A percentile compares a stretch with the other conserved stretches of the same genome.
Evolutionary conservation across 257 asterid species (phyloP).

Genomic region (Cinchona pubescens): DNA sequence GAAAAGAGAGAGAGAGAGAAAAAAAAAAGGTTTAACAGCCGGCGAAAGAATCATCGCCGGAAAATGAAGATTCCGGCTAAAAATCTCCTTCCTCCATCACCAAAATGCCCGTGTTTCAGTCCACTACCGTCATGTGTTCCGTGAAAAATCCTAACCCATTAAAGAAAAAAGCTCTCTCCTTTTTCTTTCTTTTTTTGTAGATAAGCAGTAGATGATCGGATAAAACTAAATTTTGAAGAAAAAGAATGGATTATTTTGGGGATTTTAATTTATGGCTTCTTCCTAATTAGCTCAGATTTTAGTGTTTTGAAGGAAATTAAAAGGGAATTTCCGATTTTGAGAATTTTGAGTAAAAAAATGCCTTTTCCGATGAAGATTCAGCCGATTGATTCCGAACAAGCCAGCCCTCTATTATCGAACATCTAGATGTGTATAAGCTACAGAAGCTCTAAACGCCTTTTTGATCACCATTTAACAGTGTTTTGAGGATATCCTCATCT

Average conservation of each 20-base stretch:
- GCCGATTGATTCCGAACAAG: slow-evolving; percentile 56
- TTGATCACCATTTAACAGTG: slow-evolving; percentile 81
- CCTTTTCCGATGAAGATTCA: slow-evolving; percentile 78
- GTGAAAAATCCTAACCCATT: slow-evolving; percentile 37
- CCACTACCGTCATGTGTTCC: slow-evolving; percentile 69
- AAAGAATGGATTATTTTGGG: neutral
- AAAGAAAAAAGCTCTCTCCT: neutral
- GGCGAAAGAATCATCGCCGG: slow-evolving; percentile 46
- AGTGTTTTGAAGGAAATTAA: neutral
- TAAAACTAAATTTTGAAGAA: neutral
- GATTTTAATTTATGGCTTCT: neutral
- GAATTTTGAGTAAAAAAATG: slow-evolving; percentile 28
- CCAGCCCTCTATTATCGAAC: too few relatives aligned
- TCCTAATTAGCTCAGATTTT: slow-evolving; percentile 8
- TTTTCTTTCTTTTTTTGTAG: neutral
- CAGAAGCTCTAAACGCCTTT: slow-evolving; percentile 75
- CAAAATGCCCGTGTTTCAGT: slow-evolving; percentile 44
- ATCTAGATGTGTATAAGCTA: too few relatives aligned
- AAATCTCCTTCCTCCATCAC: slow-evolving; percentile 18
- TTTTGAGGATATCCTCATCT: slow-evolving; percentile 53
- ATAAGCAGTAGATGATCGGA: slow-evolving; percentile 4
- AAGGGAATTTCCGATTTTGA: neutral
- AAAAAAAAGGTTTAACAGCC: slow-evolving; percentile 11
- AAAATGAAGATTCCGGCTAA: slow-evolving; percentile 43
- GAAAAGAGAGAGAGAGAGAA: neutral